These are phyloP conservation scores for Coemansia sp. DNA, from an alignment of 192 early-diverging fungal genomes.

Conservation along the genomic window DNA sequence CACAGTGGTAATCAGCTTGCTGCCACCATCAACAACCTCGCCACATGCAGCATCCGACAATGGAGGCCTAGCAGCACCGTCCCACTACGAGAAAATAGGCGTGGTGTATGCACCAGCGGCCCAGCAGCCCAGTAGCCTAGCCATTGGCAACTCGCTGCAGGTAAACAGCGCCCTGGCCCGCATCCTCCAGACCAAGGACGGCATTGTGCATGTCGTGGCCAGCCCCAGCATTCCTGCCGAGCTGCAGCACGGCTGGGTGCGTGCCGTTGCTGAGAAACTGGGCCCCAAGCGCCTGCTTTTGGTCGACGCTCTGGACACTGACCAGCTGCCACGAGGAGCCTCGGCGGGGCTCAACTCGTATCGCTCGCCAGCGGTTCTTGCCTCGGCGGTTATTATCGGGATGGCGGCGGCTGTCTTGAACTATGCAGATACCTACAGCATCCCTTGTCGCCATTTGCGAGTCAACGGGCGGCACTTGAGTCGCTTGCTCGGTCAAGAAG, in stretches of 20 bases:
- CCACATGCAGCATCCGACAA: neutral
- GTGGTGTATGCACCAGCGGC: slow-evolving; percentile 28
- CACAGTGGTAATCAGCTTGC: slow-evolving; percentile 37
- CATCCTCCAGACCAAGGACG: slow-evolving; percentile 10
- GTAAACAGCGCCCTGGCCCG: slow-evolving; percentile 24
- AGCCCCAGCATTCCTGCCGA: slow-evolving; percentile 11
- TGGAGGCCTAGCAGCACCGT: slow-evolving; percentile 3
- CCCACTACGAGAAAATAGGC: slow-evolving; percentile 16
- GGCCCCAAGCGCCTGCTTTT: slow-evolving; percentile 12
- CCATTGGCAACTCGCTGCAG: slow-evolving; percentile 9
- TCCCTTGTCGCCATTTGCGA: slow-evolving; percentile 34
- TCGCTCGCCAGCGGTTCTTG: slow-evolving; percentile 42
- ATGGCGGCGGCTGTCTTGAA: slow-evolving; percentile 44
- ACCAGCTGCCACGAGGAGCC: neutral
- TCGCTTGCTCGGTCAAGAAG: neutral
- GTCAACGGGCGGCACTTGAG: neutral
- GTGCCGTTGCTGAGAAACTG: slow-evolving; percentile 12
- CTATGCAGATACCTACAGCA: slow-evolving; percentile 22
- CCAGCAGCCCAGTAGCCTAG: neutral
- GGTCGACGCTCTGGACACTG: slow-evolving; percentile 11
- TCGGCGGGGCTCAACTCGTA: slow-evolving; percentile 6
- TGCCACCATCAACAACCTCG: neutral
- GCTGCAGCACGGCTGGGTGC: slow-evolving; percentile 47
- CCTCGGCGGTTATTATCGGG: slow-evolving; percentile 26
- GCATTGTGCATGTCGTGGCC: slow-evolving; percentile 17